Evolutionary conservation across 148 eudicot genomes (phyloP).

Genomic region (Mesembryanthemum crystallinum): DNA sequence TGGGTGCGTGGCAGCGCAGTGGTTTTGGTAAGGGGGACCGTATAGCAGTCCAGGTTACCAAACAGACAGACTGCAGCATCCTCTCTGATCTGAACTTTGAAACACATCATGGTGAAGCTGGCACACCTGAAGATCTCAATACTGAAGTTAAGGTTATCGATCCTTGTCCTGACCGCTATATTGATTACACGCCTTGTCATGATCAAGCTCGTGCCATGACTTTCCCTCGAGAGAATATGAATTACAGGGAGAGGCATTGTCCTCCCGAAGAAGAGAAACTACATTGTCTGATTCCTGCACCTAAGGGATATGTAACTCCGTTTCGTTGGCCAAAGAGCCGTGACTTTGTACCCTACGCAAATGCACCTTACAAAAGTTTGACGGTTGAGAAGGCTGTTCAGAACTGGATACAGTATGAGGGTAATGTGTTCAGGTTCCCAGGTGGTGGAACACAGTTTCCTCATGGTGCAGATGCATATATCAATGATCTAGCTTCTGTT

Average conservation of each 20-base stretch:
- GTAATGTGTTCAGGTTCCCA: slow-evolving; percentile 54
- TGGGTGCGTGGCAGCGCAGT: slow-evolving; percentile 55
- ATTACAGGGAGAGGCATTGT: slow-evolving; percentile 50
- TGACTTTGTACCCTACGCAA: slow-evolving; percentile 55
- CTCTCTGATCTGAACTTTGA: slow-evolving; percentile 35
- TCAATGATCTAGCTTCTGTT: slow-evolving; percentile 43
- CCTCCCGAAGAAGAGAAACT: slow-evolving; percentile 43
- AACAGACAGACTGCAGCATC: slow-evolving; percentile 40
- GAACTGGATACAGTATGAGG: slow-evolving; percentile 62
- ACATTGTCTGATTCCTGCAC: slow-evolving; percentile 48
- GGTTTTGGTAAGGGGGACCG: slow-evolving; percentile 54
- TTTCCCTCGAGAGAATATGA: slow-evolving; percentile 49
- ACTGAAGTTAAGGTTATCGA: slow-evolving; percentile 30
- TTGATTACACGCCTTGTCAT: slow-evolving; percentile 54
- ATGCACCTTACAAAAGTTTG: slow-evolving; percentile 54
- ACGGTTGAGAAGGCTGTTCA: slow-evolving; percentile 59
- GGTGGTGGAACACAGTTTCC: slow-evolving; percentile 67
- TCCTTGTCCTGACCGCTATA: slow-evolving; percentile 35
- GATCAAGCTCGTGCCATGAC: slow-evolving; percentile 55
- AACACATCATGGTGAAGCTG: slow-evolving; percentile 36
- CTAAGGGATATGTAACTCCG: slow-evolving; percentile 53
- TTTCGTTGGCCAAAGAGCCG: slow-evolving; percentile 57
- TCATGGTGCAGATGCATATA: slow-evolving; percentile 55
- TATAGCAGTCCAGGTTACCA: slow-evolving; percentile 39
- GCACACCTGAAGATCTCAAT: slow-evolving; percentile 19